phyloP scores from a whole-genome alignment of 2,329 filamentous ascomycete genomes.

The Neurospora crassa region DNA sequence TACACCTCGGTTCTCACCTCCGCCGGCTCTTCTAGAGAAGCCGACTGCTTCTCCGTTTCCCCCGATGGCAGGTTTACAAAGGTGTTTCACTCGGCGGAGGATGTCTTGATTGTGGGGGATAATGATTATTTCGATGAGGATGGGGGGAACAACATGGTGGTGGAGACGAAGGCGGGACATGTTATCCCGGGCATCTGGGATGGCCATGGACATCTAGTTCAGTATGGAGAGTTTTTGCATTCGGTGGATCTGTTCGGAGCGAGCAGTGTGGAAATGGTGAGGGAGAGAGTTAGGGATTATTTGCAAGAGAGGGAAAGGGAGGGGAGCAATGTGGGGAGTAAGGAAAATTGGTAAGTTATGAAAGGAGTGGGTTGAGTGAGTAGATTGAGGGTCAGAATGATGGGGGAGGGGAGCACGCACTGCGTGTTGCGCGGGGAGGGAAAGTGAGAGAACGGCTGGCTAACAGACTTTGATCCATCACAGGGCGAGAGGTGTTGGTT shows the following conservation, averaged over 20 bases:
- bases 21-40: conserved; percentile 13
- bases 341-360: conserved; percentile 35
- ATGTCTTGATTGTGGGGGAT: background rate
- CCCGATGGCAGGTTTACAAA: conserved; percentile 4
- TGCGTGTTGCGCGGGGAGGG: background rate
- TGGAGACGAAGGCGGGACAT: conserved; percentile 31
- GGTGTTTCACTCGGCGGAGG: conserved; percentile 1
- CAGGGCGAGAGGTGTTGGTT: conserved; percentile 54
- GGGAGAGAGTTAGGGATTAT: conserved; percentile 41
- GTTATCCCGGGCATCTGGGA: conserved; percentile 62
- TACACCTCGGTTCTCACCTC: conserved; percentile 31
- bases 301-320: conserved; percentile 19
- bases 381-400: too few relatives aligned
- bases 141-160: background rate
- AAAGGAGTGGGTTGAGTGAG: background rate
- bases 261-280: conserved; percentile 44
- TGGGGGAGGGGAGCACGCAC: too few relatives aligned
- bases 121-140: conserved; percentile 4
- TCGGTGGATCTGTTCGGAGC: conserved; percentile 56
- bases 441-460: background rate
- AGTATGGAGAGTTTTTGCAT: conserved; percentile 57
- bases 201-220: conserved; percentile 57
- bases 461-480: background rate
- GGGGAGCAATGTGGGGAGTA: conserved; percentile 35
- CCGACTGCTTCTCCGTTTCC: conserved; percentile 11